Conservation (phyloP, 2,329 filamentous ascomycete genomes). For the Orbilia quercus region DNA sequence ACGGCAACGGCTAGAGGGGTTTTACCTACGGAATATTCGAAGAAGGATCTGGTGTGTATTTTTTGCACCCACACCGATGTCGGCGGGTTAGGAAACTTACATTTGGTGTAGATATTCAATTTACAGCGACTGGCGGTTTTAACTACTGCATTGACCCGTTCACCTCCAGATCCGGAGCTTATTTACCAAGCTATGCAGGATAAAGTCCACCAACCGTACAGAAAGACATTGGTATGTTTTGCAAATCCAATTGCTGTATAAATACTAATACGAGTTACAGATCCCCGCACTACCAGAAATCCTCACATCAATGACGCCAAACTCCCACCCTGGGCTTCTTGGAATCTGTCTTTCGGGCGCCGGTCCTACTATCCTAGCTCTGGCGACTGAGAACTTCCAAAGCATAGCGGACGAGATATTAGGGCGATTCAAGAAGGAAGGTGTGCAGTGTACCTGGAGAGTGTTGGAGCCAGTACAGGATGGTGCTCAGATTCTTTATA, state of each 20-base stretch:
- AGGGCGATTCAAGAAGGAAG: constrained; percentile 75
- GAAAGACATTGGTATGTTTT: constrained; percentile 73
- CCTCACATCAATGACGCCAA: constrained; percentile 87
- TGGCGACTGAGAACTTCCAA: constrained; percentile 90
- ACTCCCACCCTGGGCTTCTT: constrained; percentile 84
- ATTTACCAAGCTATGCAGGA: constrained; percentile 99
- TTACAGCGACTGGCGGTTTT: constrained; percentile 91
- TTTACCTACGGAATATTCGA: constrained; percentile 79
- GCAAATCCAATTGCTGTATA: not conserved
- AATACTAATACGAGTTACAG: constrained; percentile 37
- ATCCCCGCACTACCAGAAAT: constrained; percentile 94
- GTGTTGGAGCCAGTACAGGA: constrained; percentile 79
- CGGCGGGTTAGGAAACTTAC: constrained; percentile 4
- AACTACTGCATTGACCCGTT: constrained; percentile 87
- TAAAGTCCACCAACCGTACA: constrained; percentile 96
- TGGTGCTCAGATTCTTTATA: constrained; percentile 55
- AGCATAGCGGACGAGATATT: constrained; percentile 85
- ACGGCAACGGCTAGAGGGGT: constrained; percentile 90
- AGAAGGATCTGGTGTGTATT: constrained; percentile 58
- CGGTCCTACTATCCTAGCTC: constrained; percentile 90
- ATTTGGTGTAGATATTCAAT: constrained; percentile 76
- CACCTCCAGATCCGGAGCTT: constrained; percentile 88
- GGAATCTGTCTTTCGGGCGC: constrained; percentile 96
- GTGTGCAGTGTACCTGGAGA: constrained; percentile 85
- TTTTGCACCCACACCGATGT: not conserved